Percentiles rank a stretch among this genome's conserved stretches.
Evolutionary conservation across 2,329 filamentous ascomycete species (phyloP).

Genomic region (Colletotrichum truncatum): DNA sequence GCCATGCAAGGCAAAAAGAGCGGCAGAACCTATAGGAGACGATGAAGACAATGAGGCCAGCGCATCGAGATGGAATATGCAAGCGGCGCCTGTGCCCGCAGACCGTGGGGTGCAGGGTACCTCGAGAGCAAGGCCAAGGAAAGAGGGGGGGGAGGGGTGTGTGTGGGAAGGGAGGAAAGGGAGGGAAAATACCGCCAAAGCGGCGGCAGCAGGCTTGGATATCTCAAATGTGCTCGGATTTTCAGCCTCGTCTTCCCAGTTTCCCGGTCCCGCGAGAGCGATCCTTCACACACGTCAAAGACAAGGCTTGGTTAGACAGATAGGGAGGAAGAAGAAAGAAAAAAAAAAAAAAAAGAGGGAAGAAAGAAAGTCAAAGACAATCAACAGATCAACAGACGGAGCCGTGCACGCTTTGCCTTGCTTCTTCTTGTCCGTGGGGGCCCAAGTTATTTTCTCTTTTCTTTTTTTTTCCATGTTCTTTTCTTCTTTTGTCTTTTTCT

Average conservation of each 20-base stretch:
- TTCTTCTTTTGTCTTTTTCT: neutral
- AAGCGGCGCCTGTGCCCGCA: neutral
- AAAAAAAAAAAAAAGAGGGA: too few species aligned
- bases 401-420: neutral
- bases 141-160: neutral
- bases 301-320: neutral
- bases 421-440: neutral
- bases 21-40: neutral
- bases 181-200: neutral
- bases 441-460: too few species aligned
- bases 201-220: neutral
- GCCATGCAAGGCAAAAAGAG: neutral
- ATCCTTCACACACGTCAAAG: conserved; percentile 4
- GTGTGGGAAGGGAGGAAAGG: neutral
- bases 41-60: neutral
- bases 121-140: neutral
- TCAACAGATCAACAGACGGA: neutral
- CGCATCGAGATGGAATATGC: neutral
- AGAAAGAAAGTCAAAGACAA: neutral
- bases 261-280: neutral
- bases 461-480: neutral
- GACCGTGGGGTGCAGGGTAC: neutral
- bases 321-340: too few species aligned
- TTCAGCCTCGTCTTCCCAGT: neutral
- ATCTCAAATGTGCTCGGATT: neutral